Evolutionary conservation across 305 asterid genomes (phyloP).

Genomic region (Fraxinus platypoda): DNA sequence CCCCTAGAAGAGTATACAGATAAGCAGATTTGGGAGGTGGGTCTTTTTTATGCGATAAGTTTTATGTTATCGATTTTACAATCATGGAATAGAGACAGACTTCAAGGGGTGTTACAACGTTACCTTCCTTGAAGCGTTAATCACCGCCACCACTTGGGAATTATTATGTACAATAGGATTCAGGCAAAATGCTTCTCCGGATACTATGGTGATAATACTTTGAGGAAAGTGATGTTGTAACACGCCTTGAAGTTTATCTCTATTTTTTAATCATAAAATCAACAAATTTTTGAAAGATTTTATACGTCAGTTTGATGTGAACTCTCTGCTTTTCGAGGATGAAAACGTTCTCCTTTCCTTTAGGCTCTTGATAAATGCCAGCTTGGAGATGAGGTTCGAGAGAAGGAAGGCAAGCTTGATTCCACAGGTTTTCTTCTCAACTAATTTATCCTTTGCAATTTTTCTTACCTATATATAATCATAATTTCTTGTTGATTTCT

Average conservation of each 20-base stretch:
- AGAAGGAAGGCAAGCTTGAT: constrained; percentile 67
- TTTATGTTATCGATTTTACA: background rate
- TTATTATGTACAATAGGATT: background rate
- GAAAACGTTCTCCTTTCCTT: background rate
- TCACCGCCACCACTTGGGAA: background rate
- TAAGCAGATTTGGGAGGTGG: constrained; percentile 82
- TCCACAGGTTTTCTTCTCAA: constrained; percentile 51
- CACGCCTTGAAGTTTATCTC: background rate
- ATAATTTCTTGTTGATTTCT: background rate
- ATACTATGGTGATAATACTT: background rate
- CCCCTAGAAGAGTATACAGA: constrained; percentile 79
- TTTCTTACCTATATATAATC: background rate
- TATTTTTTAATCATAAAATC: background rate
- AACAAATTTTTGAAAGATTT: background rate
- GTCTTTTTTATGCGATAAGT: background rate
- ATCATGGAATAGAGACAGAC: background rate
- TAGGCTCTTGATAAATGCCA: constrained; percentile 91
- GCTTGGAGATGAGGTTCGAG: constrained; percentile 80
- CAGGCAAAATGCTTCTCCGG: background rate
- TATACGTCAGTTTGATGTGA: background rate
- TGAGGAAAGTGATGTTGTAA: background rate
- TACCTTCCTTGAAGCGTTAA: background rate
- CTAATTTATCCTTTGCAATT: background rate
- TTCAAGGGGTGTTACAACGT: background rate
- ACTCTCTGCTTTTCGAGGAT: background rate